A percentile compares a stretch with the other conserved stretches of the same genome.
Evolutionary conservation across 164 flowering plant species (phyloP).

Genomic region (Vitis rupestris): DNA sequence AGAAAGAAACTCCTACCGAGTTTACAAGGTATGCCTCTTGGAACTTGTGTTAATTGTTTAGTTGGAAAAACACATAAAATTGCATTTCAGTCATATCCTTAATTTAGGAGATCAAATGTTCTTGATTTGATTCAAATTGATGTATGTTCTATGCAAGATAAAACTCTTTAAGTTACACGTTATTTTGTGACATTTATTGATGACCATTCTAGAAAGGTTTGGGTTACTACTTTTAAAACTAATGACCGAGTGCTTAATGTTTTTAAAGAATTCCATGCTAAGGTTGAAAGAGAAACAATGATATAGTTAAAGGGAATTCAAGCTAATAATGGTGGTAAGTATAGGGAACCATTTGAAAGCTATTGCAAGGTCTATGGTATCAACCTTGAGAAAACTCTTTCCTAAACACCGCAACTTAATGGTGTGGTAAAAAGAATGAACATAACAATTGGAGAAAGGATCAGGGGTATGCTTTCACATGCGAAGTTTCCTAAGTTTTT

Average conservation of each 20-base stretch:
- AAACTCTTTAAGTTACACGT: too few species aligned
- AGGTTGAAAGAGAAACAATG: slow-evolving; percentile 9
- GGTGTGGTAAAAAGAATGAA: slow-evolving; percentile 13
- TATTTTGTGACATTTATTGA: slow-evolving; percentile 16
- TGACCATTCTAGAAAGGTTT: slow-evolving; percentile 7
- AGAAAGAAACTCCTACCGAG: too few species aligned
- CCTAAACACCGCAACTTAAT: neutral
- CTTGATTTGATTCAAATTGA: too few species aligned
- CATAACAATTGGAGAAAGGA: slow-evolving; percentile 2
- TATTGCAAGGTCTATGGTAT: neutral
- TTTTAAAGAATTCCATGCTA: slow-evolving; percentile 4
- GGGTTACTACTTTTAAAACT: neutral
- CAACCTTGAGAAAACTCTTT: neutral
- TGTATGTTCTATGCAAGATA: too few species aligned
- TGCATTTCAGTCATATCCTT: too few species aligned
- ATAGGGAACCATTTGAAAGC: neutral
- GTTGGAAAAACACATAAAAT: too few species aligned
- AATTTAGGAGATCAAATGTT: too few species aligned
- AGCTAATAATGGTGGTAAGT: neutral
- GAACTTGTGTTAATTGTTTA: too few species aligned
- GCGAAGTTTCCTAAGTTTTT: neutral
- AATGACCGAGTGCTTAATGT: neutral
- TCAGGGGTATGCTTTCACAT: neutral
- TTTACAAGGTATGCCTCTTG: too few species aligned
- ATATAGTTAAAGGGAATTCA: neutral